Conservation (phyloP, 352 stramenopile genomes). For the Globisporangium iwayamae region DNA sequence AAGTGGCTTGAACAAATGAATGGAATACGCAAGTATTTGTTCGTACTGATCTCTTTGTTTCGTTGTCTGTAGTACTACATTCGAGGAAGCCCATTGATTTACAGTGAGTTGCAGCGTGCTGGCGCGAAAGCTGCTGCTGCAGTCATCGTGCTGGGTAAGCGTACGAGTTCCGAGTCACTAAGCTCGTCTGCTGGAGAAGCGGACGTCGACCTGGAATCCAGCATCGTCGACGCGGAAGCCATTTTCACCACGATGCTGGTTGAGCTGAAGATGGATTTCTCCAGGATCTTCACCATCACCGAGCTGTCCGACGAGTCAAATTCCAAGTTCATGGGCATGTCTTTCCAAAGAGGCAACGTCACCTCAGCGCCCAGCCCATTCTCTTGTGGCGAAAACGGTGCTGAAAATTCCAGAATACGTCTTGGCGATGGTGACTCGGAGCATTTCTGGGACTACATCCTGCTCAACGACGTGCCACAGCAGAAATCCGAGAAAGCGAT, state of each 20-base stretch:
- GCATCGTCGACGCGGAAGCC: slow-evolving; percentile 73
- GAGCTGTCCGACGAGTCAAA: slow-evolving; percentile 81
- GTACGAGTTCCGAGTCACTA: slow-evolving; percentile 34
- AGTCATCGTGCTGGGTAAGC: slow-evolving; percentile 81
- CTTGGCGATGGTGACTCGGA: slow-evolving; percentile 18
- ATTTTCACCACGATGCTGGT: slow-evolving; percentile 87
- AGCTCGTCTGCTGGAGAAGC: slow-evolving; percentile 26
- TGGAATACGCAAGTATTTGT: not conserved
- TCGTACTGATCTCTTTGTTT: not conserved
- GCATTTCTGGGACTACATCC: slow-evolving; percentile 67
- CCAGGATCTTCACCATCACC: slow-evolving; percentile 82
- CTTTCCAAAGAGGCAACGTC: slow-evolving; percentile 51
- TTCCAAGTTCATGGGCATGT: slow-evolving; percentile 85
- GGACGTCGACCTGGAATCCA: slow-evolving; percentile 66
- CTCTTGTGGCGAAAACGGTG: not conserved
- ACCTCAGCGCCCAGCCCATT: not conserved
- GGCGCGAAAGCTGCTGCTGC: slow-evolving; percentile 73
- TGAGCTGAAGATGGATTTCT: slow-evolving; percentile 85
- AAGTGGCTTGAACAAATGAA: slow-evolving; percentile 14
- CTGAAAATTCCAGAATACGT: not conserved
- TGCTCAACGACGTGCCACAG: slow-evolving; percentile 51
- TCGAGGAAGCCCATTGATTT: slow-evolving; percentile 69
- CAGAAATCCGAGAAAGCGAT: slow-evolving; percentile 74
- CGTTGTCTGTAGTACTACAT: slow-evolving; percentile 63
- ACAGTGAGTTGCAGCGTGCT: slow-evolving; percentile 73